Conservation (phyloP, 2,329 filamentous ascomycete species). For the Acrocalymma vagum region DNA sequence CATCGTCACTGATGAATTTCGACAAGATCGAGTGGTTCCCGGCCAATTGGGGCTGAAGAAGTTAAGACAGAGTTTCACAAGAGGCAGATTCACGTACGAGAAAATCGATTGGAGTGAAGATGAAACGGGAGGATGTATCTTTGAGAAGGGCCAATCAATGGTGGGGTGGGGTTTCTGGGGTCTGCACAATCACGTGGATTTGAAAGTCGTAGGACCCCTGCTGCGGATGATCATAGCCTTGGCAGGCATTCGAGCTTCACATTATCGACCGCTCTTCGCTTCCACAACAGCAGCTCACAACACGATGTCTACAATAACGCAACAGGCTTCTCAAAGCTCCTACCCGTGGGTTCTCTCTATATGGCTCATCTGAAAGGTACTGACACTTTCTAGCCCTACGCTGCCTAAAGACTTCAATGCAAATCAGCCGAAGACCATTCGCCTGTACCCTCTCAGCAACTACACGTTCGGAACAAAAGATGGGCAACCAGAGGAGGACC, state of each 20-base stretch:
- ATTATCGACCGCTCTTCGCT: constrained; percentile 11
- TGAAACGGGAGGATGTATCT: constrained; percentile 5
- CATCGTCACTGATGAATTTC: constrained; percentile 33
- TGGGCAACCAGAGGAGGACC: constrained; percentile 96
- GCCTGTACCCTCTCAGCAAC: constrained; percentile 93
- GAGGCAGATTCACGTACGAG: no score
- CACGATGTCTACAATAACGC: constrained; percentile 85
- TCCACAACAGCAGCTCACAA: constrained; percentile 13
- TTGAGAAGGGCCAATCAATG: constrained; percentile 3
- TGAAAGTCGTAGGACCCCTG: constrained; percentile 15
- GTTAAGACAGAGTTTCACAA: no score
- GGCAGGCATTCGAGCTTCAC: constrained; percentile 8
- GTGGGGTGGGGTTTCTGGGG: neutral
- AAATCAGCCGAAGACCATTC: constrained; percentile 89
- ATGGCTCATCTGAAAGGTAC: neutral
- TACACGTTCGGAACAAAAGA: constrained; percentile 99
- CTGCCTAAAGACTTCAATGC: constrained; percentile 85
- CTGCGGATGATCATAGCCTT: constrained; percentile 7
- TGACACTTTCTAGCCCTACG: constrained; percentile 64
- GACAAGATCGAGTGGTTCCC: no score
- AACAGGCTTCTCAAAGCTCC: constrained; percentile 77
- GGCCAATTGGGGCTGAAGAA: no score
- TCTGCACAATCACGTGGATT: constrained; percentile 14
- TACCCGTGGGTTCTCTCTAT: constrained; percentile 61
- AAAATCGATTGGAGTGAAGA: no score